These are phyloP conservation scores for Leccinellum luteum DNA, from an alignment of 768 basidiomycete species.

Conservation along the genomic window DNA sequence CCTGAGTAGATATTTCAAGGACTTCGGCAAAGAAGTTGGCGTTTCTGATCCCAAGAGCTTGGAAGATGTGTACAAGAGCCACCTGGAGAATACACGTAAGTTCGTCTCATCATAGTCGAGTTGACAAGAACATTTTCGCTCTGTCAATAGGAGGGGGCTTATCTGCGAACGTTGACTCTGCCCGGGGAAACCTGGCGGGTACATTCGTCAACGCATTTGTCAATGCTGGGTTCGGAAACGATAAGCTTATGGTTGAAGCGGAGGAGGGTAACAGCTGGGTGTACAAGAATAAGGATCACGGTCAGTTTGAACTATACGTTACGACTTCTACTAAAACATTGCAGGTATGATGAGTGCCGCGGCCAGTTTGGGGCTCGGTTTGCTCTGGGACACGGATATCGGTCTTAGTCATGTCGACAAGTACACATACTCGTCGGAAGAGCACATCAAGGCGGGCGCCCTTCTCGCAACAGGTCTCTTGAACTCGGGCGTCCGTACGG, in stretches of 20 bases:
- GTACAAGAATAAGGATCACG: conserved; percentile 99
- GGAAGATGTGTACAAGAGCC: conserved; percentile 97
- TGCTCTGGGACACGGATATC: conserved; percentile 95
- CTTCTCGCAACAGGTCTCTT: conserved; percentile 93
- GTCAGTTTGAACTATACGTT: conserved; percentile 38
- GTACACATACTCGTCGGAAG: conserved; percentile 94
- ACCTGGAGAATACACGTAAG: conserved; percentile 86
- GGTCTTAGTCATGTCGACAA: conserved; percentile 95
- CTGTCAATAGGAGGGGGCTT: conserved; percentile 53
- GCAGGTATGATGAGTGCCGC: conserved; percentile 95
- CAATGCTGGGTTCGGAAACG: conserved; percentile 97
- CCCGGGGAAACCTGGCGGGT: conserved; percentile 89
- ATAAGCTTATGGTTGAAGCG: conserved; percentile 96
- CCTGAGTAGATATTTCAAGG: conserved; percentile 80
- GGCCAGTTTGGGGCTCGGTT: conserved; percentile 87
- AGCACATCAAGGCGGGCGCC: conserved; percentile 97
- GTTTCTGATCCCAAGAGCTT: conserved; percentile 87
- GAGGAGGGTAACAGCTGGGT: conserved; percentile 98
- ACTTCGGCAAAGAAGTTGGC: conserved; percentile 92
- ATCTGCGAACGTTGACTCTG: conserved; percentile 84
- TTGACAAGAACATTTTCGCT: background rate
- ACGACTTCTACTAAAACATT: conserved; percentile 2
- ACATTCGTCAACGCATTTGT: conserved; percentile 99
- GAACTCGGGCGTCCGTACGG: conserved; percentile 84
- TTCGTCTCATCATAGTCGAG: background rate